A percentile compares a stretch with the other conserved stretches of the same genome.
These are phyloP conservation scores for Ceratobasidium sp. DNA, from an alignment of 1,284 basidiomycete species.

Conservation along the genomic window DNA sequence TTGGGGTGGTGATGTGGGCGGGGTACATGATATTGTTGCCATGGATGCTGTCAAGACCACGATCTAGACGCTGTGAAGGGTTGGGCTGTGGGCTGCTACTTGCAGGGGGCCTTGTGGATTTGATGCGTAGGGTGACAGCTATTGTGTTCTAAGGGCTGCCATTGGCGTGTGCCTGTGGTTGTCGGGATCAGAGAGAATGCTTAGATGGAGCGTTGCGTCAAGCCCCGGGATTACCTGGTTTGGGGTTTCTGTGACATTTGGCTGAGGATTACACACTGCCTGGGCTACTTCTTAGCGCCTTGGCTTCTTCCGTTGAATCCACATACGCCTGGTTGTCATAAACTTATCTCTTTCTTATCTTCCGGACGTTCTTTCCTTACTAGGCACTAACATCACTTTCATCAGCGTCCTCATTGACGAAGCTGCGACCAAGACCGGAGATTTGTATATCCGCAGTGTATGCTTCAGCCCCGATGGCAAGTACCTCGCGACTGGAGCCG, in stretches of 20 bases:
- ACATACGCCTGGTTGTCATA: background rate
- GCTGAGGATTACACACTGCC: background rate
- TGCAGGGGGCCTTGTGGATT: no score
- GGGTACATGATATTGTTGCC: no score
- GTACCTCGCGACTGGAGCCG: constrained; percentile 79
- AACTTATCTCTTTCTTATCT: background rate
- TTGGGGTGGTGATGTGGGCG: no score
- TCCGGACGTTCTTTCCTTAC: background rate
- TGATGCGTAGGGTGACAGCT: no score
- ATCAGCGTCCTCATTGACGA: constrained; percentile 73
- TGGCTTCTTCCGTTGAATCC: background rate
- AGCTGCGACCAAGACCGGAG: constrained; percentile 65
- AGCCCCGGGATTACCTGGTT: background rate
- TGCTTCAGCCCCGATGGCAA: constrained; percentile 85
- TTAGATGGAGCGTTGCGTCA: background rate
- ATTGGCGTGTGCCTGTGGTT: background rate
- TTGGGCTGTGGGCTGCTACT: no score
- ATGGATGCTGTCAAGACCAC: no score
- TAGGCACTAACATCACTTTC: constrained; percentile 20
- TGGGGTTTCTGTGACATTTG: background rate
- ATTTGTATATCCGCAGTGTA: constrained; percentile 82
- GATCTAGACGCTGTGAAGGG: no score
- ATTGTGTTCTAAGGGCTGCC: no score
- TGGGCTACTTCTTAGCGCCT: background rate
- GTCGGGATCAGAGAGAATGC: background rate